phyloP scores from a whole-genome alignment of 1,284 basidiomycete genomes.

The Coniophora puteana region DNA sequence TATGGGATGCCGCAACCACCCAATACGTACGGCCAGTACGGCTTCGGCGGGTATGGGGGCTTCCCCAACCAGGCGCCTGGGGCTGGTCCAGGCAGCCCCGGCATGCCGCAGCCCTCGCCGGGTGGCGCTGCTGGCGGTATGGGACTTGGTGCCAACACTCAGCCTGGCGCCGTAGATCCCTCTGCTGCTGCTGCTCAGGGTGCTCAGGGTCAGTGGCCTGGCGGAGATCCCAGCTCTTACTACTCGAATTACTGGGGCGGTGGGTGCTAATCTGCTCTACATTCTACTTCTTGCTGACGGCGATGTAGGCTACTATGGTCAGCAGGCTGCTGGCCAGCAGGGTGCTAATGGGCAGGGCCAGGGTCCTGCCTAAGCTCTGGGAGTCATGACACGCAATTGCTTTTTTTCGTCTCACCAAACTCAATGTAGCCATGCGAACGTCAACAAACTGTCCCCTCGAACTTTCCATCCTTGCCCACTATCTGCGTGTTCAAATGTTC shows the following conservation, averaged over 20 bases:
- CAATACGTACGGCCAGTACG: conserved; percentile 75
- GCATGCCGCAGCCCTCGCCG: conserved; percentile 58
- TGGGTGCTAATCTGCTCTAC: conserved; percentile 34
- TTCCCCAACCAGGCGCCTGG: conserved; percentile 57
- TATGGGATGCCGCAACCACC: conserved; percentile 85
- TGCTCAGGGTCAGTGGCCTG: conserved; percentile 69
- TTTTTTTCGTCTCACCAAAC: conserved; percentile 24
- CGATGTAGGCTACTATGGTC: conserved; percentile 69
- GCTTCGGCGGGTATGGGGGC: conserved; percentile 70
- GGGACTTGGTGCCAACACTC: conserved; percentile 48
- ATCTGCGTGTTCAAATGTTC: conserved; percentile 22
- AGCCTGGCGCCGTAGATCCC: conserved; percentile 54
- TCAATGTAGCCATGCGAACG: conserved; percentile 34
- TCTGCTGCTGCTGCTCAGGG: conserved; percentile 50
- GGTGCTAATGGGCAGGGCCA: conserved; percentile 59
- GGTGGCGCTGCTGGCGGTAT: conserved; percentile 49
- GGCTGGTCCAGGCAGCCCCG: conserved; percentile 49
- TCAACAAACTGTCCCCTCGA: too few relatives aligned
- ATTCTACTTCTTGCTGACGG: conserved; percentile 7
- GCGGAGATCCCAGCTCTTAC: conserved; percentile 68
- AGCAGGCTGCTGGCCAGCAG: conserved; percentile 61
- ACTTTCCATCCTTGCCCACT: conserved; percentile 6
- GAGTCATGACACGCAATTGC: too few relatives aligned
- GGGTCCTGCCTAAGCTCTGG: conserved; percentile 55
- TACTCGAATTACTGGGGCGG: conserved; percentile 84